Evolutionary conservation across 495 filamentous ascomycete species (phyloP), one percentile per base, ranked within the genome.

Genomic region (Bacidia rubella): DNA sequence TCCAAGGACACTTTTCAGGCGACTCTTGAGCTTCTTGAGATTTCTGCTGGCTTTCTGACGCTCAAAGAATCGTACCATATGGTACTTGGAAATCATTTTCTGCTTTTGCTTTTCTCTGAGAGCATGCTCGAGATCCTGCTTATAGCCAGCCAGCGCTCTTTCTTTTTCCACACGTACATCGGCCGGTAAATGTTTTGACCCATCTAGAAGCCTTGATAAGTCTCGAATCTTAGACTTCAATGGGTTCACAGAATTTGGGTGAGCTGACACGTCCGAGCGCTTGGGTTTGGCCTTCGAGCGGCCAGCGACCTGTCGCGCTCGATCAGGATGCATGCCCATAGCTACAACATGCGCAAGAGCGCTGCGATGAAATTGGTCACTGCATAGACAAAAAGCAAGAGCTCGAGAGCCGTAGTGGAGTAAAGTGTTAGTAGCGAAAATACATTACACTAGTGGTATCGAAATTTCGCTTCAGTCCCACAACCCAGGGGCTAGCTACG

Each of bases 61-160:
- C 56, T 95, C 90, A 75, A 84, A 86, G 64, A 98, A 98, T 46
- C 92, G 74, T 22, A 96, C 85, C 78, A 92, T 95, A 63, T 95
- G 90, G 62, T 95, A 98, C 60, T 80, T 87, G 63, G 74, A 77
- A 47, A 90, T 90, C 76, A 94, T 84, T 50, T 76, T 73, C 55
- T 78, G 75, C 54, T 82, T 77, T 47, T 68, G 66, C 61, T 77
- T 81, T 57, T 81, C 79, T 11, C 75, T 66, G 24, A 68, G 59
- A 21, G 70, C 68, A 40, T 72, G 68, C 22, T 66, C 73, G 17
- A 97, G 71, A 57, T 90, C 86, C 51, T 80, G 74, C 64, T 86
- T 74, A 63, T 85, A 87, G 0, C 81, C 81, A 21, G 73, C 74
- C 42, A 96, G 68, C 45, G 90, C 90, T 27, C 90, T 79, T 66